These are phyloP conservation scores for Wickerhamiella musiphila DNA, from an alignment of 805 yeast species.

Conservation along the genomic window DNA sequence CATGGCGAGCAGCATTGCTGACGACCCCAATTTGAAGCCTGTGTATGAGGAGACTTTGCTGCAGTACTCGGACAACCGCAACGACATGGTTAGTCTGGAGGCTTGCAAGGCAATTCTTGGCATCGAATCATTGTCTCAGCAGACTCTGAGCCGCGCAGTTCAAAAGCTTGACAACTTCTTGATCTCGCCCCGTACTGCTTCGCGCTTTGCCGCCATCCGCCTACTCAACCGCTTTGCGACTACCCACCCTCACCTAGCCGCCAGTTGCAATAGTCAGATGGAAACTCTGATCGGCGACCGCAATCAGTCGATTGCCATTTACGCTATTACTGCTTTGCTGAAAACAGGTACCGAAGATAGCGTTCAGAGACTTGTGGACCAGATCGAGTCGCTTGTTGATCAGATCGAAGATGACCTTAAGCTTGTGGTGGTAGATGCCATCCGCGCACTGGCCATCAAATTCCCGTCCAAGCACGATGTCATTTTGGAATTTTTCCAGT, in stretches of 20 bases:
- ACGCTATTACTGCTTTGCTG: conserved; percentile 87
- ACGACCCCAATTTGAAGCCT: conserved; percentile 47
- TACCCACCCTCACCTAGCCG: conserved; percentile 56
- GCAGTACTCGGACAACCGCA: conserved; percentile 56
- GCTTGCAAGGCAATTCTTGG: conserved; percentile 61
- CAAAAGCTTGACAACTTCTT: conserved; percentile 57
- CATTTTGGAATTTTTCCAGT: conserved; percentile 66
- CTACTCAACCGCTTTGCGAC: conserved; percentile 71
- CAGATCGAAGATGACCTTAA: conserved; percentile 94
- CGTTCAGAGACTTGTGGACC: conserved; percentile 76
- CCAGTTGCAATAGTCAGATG: conserved; percentile 63
- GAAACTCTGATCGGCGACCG: conserved; percentile 76
- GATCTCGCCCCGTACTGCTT: conserved; percentile 74
- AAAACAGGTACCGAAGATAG: conserved; percentile 85
- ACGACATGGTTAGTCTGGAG: conserved; percentile 83
- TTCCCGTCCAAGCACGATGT: conserved; percentile 82
- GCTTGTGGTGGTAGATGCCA: conserved; percentile 86
- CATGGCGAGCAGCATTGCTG: conserved; percentile 44
- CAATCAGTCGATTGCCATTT: conserved; percentile 84
- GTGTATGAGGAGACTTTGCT: too few species aligned
- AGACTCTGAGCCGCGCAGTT: conserved; percentile 49
- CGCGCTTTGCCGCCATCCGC: conserved; percentile 88
- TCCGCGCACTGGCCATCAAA: conserved; percentile 76
- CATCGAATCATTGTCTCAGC: conserved; percentile 39
- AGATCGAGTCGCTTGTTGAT: conserved; percentile 74